These are phyloP conservation scores for Stevia rebaudiana DNA, from an alignment of 140 eudicot species.

Conservation along the genomic window DNA sequence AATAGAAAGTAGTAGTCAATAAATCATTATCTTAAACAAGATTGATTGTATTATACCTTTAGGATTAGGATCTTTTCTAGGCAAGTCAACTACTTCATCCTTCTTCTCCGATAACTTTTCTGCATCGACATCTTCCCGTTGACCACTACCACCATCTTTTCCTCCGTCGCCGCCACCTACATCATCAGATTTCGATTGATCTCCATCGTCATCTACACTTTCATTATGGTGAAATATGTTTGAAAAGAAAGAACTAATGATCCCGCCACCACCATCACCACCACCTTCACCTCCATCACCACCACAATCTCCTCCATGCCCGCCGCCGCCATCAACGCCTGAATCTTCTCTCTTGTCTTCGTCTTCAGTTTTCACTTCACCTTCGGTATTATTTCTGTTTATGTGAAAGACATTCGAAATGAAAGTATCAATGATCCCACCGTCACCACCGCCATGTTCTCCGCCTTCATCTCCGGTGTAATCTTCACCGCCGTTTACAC, in stretches of 20 bases:
- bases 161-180: background rate
- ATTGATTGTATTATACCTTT: constrained; percentile 20
- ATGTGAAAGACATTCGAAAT: constrained; percentile 20
- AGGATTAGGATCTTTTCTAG: constrained; percentile 6
- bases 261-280: constrained; percentile 31
- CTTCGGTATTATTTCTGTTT: constrained; percentile 6
- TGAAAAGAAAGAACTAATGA: constrained; percentile 23
- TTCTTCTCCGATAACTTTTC: constrained; percentile 20
- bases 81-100: background rate
- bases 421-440: constrained; percentile 20
- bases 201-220: background rate
- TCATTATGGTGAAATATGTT: constrained; percentile 27
- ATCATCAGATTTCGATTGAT: constrained; percentile 10
- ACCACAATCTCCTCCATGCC: background rate
- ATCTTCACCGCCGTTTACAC: constrained; percentile 4
- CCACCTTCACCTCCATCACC: background rate
- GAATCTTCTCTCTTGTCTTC: background rate
- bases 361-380: background rate
- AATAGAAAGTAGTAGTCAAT: background rate
- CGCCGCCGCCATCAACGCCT: background rate
- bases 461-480: background rate
- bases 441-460: background rate
- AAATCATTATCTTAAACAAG: background rate
- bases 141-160: constrained; percentile 11
- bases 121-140: background rate